These are phyloP conservation scores for Afroboletus lepidellus DNA, from an alignment of 1,284 basidiomycete genomes.

Conservation along the genomic window DNA sequence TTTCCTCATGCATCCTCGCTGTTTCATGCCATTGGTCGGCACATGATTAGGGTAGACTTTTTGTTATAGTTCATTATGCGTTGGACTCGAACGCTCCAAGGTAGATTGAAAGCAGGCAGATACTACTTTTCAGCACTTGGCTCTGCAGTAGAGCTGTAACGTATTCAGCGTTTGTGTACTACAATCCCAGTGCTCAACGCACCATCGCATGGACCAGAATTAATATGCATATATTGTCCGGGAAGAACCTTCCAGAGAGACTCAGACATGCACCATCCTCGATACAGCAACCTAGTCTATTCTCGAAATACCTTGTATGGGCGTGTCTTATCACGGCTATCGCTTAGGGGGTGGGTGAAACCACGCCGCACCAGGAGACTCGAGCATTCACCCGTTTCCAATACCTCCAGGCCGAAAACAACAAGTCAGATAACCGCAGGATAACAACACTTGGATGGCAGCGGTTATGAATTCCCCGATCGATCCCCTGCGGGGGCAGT, in stretches of 20 bases:
- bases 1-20: slow-evolving; percentile 1
- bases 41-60: slow-evolving; percentile 17
- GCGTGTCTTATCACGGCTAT: not conserved
- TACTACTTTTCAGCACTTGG: slow-evolving; percentile 1
- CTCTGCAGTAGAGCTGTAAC: not conserved
- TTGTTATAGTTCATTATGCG: slow-evolving; percentile 32
- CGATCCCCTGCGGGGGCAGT: too few relatives aligned
- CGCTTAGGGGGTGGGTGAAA: not conserved
- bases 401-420: not conserved
- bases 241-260: too few relatives aligned
- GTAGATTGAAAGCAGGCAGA: slow-evolving; percentile 10
- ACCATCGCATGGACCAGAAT: too few relatives aligned
- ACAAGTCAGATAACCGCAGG: not conserved
- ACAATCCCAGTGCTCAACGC: not conserved
- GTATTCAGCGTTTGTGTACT: not conserved
- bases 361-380: not conserved
- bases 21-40: slow-evolving; percentile 15
- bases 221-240: too few relatives aligned
- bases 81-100: slow-evolving; percentile 8
- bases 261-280: not conserved
- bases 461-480: too few relatives aligned
- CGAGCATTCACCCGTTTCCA: not conserved
- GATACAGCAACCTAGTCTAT: not conserved
- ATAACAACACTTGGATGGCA: not conserved
- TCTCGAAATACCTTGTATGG: not conserved